Base-by-base conservation (phyloP, 2,329 filamentous ascomycete species). In the Colletotrichum magnum region DNA sequence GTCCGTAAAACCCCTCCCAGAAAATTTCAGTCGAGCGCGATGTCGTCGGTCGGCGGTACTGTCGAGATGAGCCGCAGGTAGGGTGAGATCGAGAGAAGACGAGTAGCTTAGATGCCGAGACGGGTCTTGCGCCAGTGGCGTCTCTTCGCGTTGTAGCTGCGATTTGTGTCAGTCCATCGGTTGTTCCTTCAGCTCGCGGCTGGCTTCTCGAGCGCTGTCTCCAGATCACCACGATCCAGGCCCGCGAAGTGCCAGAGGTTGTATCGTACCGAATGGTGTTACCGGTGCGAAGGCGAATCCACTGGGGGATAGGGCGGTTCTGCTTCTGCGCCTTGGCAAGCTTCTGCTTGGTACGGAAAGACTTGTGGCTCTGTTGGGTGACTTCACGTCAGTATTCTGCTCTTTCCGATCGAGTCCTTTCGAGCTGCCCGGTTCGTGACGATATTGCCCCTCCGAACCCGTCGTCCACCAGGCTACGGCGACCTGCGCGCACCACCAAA, bases 291-390 rank as follows among this genome's bases (percentile, higher is more conserved):
- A 99, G 92, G 84, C 96, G 93, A 85, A 99, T 98, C 96, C 96
- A 99, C 90, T 99, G 96, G 77, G 96, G 96, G 85, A 99, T 98
- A 79, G 96, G 96, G 85, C 96, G 93, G 93, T 99, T 99, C 90
- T 98, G 95, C 92, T 97, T 98, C 91, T 98, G 95, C 84, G 96
- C 96, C 91, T 95, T 98, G 84, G 96, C 96, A 89, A 99, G 94
- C 96, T 99, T 99, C 88, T 97, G 93, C 95, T 99, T 99, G 88
- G 95, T 98, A 86, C 95, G 93, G 94, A 99, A 99, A 84, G 95
- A 94, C 93, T 99, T 99, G 90, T 99, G 94, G 92, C 93, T 95
- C 95, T 98, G 85, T 83, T 36, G 32, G 62, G n/a, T 52, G 28
- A 21, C 53, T 52, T n/a, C 6, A 59, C 12, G 62, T 70, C 54